Evolutionary conservation across 352 stramenopile genomes (phyloP), one percentile per base, ranked within the genome.

Genomic region (Stramenopiles sp.): DNA sequence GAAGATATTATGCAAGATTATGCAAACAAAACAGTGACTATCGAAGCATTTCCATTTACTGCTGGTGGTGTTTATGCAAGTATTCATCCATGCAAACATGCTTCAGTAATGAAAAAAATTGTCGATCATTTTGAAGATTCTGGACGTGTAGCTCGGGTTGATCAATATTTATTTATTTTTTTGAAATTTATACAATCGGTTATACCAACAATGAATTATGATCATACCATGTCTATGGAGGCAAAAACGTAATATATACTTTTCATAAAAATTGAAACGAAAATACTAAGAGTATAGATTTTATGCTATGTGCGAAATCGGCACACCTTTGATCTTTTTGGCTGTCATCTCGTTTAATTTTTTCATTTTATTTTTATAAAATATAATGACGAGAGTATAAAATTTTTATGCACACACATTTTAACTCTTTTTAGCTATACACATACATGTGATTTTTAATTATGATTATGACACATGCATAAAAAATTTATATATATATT

Each of bases 101-200:
- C n/a, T 79, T 80, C 20, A 0, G n/a, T 27, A 20, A 74, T 20
- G n/a, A 31, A n/a, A 29, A 79, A 29, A 79, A 79, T 29, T 65
- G 0, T 78, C 78, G 80, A 31, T 79, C 20, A 13, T 80, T 6
- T 43, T 74, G 78, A 33, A 80, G 85, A 43, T 79, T 85, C 83
- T 43, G 38, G 78, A 30, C 80, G 82, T 32, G 88, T 87, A 73
- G 90, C 95, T 43, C 89, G 90, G 38, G 92, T 95, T 63, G 94
- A 98, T 84, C 94, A 97, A 87, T 99, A 99, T 83, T 83, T 99
- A 38, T 98, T 99, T 82, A 91, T 99, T 63, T 99, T 99, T 86
- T 89, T 99, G 80, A 99, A 99, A 87, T 99, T 99, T 84, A 95
- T 99, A 38, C 93, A 96, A 84, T 97, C 90, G 80, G 96, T 99